These are phyloP conservation scores for Draba incana DNA, from an alignment of 345 rosid species.

Conservation along the genomic window DNA sequence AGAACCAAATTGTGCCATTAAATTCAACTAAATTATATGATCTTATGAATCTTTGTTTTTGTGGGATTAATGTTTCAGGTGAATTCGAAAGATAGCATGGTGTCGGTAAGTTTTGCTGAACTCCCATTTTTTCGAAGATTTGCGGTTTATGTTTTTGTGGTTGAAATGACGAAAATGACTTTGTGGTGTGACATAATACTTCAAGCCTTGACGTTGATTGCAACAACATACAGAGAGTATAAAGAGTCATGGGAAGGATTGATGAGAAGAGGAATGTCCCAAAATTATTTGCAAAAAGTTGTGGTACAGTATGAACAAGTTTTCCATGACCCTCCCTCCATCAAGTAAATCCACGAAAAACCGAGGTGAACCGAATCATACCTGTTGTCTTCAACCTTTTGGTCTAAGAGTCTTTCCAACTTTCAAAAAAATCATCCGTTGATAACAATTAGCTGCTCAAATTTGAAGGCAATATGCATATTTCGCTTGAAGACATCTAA, in stretches of 20 bases:
- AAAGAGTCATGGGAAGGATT: slow-evolving; percentile 75
- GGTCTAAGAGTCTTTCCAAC: too few relatives aligned
- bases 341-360: slow-evolving; percentile 40
- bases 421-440: too few relatives aligned
- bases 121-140: neutral
- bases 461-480: too few relatives aligned
- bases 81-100: slow-evolving; percentile 82
- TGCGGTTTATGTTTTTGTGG: neutral
- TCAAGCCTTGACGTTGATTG: slow-evolving; percentile 72
- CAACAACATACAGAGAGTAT: slow-evolving; percentile 70
- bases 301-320: slow-evolving; percentile 84
- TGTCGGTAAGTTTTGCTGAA: slow-evolving; percentile 53
- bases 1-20: neutral
- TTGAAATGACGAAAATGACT: neutral
- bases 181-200: neutral
- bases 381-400: too few relatives aligned
- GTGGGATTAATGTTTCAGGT: slow-evolving; percentile 50
- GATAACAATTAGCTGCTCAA: too few relatives aligned
- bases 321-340: slow-evolving; percentile 82
- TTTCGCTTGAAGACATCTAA: too few relatives aligned
- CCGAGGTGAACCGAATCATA: neutral
- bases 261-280: slow-evolving; percentile 76
- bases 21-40: neutral
- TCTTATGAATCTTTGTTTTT: slow-evolving; percentile 1
- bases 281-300: slow-evolving; percentile 82